Conservation (phyloP, 306 rosid species). For the Malus sieversii region DNA sequence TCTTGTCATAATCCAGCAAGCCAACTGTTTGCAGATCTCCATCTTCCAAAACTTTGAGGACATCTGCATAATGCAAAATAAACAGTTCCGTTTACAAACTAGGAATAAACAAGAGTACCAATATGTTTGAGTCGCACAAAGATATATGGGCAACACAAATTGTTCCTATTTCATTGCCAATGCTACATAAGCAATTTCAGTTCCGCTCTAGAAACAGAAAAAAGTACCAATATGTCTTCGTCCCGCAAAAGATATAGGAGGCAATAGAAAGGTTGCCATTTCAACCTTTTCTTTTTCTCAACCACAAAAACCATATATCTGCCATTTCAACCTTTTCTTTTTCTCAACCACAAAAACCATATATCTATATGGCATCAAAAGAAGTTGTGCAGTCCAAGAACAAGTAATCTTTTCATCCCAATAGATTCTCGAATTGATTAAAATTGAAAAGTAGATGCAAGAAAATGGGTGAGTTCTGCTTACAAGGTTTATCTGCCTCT, state of each 20-base stretch:
- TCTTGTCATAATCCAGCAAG: constrained; percentile 86
- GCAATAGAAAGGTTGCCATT: background rate
- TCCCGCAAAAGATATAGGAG: background rate
- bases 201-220: background rate
- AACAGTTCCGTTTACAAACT: constrained; percentile 15
- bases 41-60: constrained; percentile 84
- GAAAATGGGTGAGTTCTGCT: constrained; percentile 21
- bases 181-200: background rate
- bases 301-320: constrained; percentile 9
- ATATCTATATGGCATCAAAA: background rate
- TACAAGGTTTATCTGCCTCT: constrained; percentile 95
- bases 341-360: constrained; percentile 5
- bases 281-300: background rate
- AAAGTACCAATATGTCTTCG: constrained; percentile 3
- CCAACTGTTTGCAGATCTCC: constrained; percentile 96
- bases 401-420: background rate
- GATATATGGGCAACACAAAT: background rate
- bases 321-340: background rate
- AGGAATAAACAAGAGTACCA: constrained; percentile 15
- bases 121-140: background rate
- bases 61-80: constrained; percentile 49
- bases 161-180: background rate
- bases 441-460: background rate
- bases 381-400: background rate
- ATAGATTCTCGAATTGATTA: background rate